Evolutionary conservation across 1,284 basidiomycete genomes (phyloP).

Genomic region (Heterobasidion irregulare): DNA sequence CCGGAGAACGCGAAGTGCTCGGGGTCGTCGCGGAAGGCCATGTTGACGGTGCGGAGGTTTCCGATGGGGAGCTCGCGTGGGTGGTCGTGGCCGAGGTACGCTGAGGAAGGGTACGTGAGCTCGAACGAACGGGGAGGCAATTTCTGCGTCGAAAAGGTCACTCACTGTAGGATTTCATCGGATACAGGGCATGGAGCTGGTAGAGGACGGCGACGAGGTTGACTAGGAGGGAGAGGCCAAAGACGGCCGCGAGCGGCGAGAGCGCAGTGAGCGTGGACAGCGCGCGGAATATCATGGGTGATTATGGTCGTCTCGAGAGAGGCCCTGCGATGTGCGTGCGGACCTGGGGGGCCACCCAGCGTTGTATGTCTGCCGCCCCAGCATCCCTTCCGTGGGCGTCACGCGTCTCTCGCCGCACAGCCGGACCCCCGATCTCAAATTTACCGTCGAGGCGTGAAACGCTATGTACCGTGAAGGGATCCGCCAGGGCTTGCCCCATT

Average conservation of each 20-base stretch:
- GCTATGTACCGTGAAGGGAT: no score
- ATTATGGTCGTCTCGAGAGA: no score
- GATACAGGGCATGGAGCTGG: not conserved
- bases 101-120: not conserved
- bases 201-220: not conserved
- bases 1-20: not conserved
- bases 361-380: no score
- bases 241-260: not conserved
- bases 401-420: no score
- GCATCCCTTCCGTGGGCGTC: no score
- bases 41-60: not conserved
- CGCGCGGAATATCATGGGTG: not conserved
- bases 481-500: no score
- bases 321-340: no score
- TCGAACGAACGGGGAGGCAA: not conserved
- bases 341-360: no score
- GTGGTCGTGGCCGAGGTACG: not conserved
- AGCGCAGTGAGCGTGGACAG: not conserved
- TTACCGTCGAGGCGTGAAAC: no score
- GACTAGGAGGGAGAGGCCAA: not conserved
- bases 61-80: not conserved
- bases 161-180: not conserved
- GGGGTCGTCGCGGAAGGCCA: not conserved
- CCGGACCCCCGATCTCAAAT: no score
- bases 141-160: not conserved